phyloP scores from a whole-genome alignment of 2,329 filamentous ascomycete genomes.

The Ophiostoma sp. region DNA sequence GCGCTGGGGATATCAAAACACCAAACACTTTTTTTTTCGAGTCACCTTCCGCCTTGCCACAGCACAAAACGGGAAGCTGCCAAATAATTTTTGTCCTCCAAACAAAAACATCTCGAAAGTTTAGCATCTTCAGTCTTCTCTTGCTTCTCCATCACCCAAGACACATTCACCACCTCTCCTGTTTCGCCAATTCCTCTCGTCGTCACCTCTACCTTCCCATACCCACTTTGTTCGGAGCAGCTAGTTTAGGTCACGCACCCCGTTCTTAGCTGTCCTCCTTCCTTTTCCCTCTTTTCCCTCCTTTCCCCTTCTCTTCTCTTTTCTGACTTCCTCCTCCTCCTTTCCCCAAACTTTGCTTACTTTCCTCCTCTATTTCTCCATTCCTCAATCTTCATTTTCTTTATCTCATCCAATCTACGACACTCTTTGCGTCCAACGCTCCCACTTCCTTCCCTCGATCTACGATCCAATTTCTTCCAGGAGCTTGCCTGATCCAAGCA shows the following conservation, averaged over 20 bases:
- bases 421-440: slow-evolving; percentile 1
- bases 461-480: not conserved
- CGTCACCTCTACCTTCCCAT: slow-evolving; percentile 8
- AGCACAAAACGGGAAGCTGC: not conserved
- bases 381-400: not conserved
- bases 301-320: not conserved
- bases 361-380: not conserved
- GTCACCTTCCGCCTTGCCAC: not conserved
- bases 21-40: not conserved
- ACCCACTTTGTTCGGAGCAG: slow-evolving; percentile 13
- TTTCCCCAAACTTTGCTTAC: not conserved
- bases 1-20: not conserved
- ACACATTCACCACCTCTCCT: not conserved
- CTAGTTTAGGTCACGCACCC: slow-evolving; percentile 22
- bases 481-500: slow-evolving; percentile 17
- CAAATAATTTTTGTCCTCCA: not conserved
- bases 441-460: not conserved
- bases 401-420: not conserved
- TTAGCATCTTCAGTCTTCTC: not conserved
- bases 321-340: not conserved
- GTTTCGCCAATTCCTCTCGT: not conserved
- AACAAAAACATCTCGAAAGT: not conserved
- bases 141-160: not conserved
- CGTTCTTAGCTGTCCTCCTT: slow-evolving; percentile 13
- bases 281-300: slow-evolving; percentile 13